A percentile compares a stretch with the other conserved stretches of the same genome.
phyloP scores from a whole-genome alignment of 441 rosid species.

The Capsella rubella region DNA sequence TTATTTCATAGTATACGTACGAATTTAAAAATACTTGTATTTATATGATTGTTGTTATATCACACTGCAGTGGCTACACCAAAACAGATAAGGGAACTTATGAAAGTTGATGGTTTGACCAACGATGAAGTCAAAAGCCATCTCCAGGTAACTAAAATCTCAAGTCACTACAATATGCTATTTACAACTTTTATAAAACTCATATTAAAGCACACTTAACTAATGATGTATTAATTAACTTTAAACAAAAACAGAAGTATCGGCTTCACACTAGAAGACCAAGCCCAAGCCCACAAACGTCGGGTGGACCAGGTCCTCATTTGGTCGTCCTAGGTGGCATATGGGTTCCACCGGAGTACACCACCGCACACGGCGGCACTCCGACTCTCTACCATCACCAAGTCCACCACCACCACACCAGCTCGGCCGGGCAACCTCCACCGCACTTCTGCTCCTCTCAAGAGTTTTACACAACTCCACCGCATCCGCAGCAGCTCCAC shows the following conservation, averaged over 20 bases:
- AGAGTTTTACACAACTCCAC: slow-evolving; percentile 65
- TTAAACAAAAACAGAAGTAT: slow-evolving; percentile 67
- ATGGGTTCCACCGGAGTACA: slow-evolving; percentile 95
- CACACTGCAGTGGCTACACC: slow-evolving; percentile 68
- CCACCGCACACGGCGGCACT: slow-evolving; percentile 63
- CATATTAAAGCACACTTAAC: neutral
- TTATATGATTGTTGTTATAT: neutral
- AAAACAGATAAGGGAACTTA: slow-evolving; percentile 74
- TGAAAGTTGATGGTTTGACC: slow-evolving; percentile 88
- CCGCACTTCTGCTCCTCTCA: slow-evolving; percentile 82
- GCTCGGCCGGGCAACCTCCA: slow-evolving; percentile 52
- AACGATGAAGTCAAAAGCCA: slow-evolving; percentile 86
- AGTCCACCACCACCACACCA: slow-evolving; percentile 57
- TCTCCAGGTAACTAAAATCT: slow-evolving; percentile 57
- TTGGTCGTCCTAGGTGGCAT: slow-evolving; percentile 90
- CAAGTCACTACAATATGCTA: slow-evolving; percentile 28
- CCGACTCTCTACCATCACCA: slow-evolving; percentile 68
- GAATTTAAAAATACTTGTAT: neutral
- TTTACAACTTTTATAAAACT: neutral
- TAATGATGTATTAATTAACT: neutral
- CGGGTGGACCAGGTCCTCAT: slow-evolving; percentile 65
- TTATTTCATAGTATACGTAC: neutral
- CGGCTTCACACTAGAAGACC: slow-evolving; percentile 97
- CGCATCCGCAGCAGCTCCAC: slow-evolving; percentile 48
- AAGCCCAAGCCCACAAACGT: slow-evolving; percentile 83